These are phyloP conservation scores for Mycena vulgaris DNA, from an alignment of 768 basidiomycete species.

Conservation along the genomic window DNA sequence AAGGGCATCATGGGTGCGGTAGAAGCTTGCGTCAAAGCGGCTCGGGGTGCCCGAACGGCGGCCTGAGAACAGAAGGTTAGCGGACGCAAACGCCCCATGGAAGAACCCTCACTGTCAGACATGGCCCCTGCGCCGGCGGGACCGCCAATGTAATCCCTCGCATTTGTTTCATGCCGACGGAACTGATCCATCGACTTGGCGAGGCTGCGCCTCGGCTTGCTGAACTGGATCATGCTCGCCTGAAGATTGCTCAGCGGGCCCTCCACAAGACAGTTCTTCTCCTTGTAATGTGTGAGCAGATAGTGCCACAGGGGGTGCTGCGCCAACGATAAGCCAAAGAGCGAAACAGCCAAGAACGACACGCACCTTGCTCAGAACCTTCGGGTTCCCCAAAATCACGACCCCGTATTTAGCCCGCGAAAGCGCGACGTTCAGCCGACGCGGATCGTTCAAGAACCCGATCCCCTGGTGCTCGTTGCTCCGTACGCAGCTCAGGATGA, in stretches of 20 bases:
- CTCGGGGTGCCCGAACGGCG: conserved; percentile 91
- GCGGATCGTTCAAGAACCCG: conserved; percentile 98
- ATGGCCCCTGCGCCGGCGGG: conserved; percentile 55
- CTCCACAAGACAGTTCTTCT: conserved; percentile 93
- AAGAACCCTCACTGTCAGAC: conserved; percentile 65
- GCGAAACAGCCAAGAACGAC: background rate
- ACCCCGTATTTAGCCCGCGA: conserved; percentile 98
- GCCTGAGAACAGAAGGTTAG: conserved; percentile 47
- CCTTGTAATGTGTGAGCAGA: conserved; percentile 98
- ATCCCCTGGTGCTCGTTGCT: conserved; percentile 99
- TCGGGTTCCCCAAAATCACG: conserved; percentile 99
- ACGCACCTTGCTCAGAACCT: conserved; percentile 96
- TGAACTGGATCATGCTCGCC: conserved; percentile 99
- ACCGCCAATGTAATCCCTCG: conserved; percentile 78
- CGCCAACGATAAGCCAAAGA: conserved; percentile 30
- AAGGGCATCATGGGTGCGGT: conserved; percentile 93
- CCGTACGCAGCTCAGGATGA: conserved; percentile 96
- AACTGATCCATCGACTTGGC: conserved; percentile 94
- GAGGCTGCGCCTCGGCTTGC: conserved; percentile 93
- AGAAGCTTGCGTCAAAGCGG: conserved; percentile 96
- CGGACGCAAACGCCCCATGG: background rate
- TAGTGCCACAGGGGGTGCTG: conserved; percentile 99
- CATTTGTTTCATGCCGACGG: conserved; percentile 93
- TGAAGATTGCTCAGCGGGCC: conserved; percentile 97
- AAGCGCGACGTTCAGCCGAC: conserved; percentile 96